Conservation (phyloP, 1,284 basidiomycete species). For the Cryptococcus sp. region DNA sequence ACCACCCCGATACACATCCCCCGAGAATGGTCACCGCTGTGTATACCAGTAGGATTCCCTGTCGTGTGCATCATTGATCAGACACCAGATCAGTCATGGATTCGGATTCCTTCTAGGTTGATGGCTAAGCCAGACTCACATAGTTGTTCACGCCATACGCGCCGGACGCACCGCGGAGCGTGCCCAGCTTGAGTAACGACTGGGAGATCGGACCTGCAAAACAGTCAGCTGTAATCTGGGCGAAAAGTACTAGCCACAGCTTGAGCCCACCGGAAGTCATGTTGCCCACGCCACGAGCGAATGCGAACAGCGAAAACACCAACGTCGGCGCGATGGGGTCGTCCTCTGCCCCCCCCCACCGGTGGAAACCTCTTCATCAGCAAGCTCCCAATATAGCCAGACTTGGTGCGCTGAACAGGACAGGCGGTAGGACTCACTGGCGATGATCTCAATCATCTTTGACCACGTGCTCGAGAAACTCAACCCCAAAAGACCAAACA, state of each 20-base stretch:
- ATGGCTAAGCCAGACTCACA: conserved; percentile 19
- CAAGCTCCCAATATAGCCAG: neutral
- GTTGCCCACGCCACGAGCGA: conserved; percentile 45
- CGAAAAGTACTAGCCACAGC: neutral
- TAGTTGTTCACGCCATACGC: conserved; percentile 45
- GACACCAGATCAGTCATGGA: neutral
- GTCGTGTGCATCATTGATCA: neutral
- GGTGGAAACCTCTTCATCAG: neutral
- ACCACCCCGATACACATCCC: conserved; percentile 11
- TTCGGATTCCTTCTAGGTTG: neutral
- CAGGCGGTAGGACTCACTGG: conserved; percentile 21
- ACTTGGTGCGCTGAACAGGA: neutral
- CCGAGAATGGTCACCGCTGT: conserved; percentile 16
- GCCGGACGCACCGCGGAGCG: conserved; percentile 28
- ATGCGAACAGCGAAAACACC: conserved; percentile 44
- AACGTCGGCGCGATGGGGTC: conserved; percentile 37
- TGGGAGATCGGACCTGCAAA: conserved; percentile 33
- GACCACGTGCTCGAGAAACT: conserved; percentile 41
- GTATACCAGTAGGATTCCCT: conserved; percentile 18
- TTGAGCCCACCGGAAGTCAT: conserved; percentile 35
- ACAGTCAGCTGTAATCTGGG: neutral
- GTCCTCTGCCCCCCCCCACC: conserved; percentile 29
- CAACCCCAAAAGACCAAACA: conserved; percentile 35
- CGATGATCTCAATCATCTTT: conserved; percentile 34
- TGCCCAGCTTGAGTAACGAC: conserved; percentile 26